Evolutionary conservation across 148 eudicot genomes (phyloP).

Genomic region (Amaranthus hypochondriacus): DNA sequence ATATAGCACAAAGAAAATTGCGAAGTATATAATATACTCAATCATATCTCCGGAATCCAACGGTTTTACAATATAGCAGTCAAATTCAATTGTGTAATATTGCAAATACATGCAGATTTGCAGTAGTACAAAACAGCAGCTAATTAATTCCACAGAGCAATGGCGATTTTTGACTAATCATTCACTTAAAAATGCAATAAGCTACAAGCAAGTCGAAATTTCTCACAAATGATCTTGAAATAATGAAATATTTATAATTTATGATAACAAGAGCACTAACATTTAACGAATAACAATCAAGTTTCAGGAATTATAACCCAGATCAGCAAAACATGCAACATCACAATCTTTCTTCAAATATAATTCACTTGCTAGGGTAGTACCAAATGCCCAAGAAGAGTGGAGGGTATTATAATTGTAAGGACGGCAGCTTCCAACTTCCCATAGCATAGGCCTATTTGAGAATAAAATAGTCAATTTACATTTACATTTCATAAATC

Average conservation of each 20-base stretch:
- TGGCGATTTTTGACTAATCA: too few species aligned
- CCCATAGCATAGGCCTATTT: constrained; percentile 92
- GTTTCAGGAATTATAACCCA: background rate
- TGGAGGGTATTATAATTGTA: constrained; percentile 72
- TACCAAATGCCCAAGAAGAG: constrained; percentile 96
- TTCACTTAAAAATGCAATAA: too few species aligned
- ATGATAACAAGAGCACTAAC: background rate
- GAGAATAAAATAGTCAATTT: background rate
- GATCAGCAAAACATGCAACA: background rate
- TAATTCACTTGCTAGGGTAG: constrained; percentile 4
- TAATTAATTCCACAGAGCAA: too few species aligned
- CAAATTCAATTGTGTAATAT: background rate
- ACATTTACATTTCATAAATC: too few species aligned
- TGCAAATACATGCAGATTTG: background rate
- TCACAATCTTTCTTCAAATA: background rate
- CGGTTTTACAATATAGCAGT: background rate
- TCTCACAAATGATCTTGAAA: too few species aligned
- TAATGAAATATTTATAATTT: too few species aligned
- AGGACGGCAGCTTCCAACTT: constrained; percentile 87
- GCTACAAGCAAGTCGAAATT: too few species aligned
- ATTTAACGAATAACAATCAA: background rate
- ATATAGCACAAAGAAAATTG: background rate
- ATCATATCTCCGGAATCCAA: too few species aligned
- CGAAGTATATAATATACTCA: background rate
- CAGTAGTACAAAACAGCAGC: background rate